Base-by-base conservation (phyloP, 2,329 filamentous ascomycete species). In the Corinectria fuckeliana region DNA sequence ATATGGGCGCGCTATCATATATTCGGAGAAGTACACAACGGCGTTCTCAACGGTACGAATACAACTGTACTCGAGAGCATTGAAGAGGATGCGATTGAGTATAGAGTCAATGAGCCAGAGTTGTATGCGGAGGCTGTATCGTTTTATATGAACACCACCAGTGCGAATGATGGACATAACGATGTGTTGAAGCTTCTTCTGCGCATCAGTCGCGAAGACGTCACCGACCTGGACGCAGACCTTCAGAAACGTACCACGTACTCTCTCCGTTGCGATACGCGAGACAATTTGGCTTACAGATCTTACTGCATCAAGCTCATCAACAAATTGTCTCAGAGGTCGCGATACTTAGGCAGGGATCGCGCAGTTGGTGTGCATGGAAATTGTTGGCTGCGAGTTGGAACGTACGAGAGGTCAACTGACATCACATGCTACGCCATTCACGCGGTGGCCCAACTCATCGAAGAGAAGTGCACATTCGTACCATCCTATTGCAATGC, bases 1-100 rank as follows among this genome's bases (percentile, higher is more conserved):
- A 20, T 54, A 3, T 54, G 28, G 51, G 51, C 20, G 8, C 41
- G 51, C n/a, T 54, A 47, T 11, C 41, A 54, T 11, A 47, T 44
- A 5, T 3, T 5, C 2, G 50, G 38, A 8, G 34, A 14, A 13
- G 18, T 45, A 5, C 3, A 42, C 3, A n/a, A 51, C 23, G 36
- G 36, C 6, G 13, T 30, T 9, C 8, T 51, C 14, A n/a, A 42
- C n/a, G n/a, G 8, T 16, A 18, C 34, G 8, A 41, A 28, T 7
- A 9, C 30, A 4, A 42, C 16, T 18, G 16, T 16, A 20, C 34
- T 20, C 8, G 4, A 20, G 34, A 20, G 34, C 16, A 38, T 38
- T 9, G 10, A 38, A 20, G 34, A 38, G 10, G 34, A 38, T 20
- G 34, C 34, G 7, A 9, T 38, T 4, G 34, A 20, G 16, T 38